Base-by-base conservation (phyloP, 73 alveolate species). In the Tetrahymena malaccensis region DNA sequence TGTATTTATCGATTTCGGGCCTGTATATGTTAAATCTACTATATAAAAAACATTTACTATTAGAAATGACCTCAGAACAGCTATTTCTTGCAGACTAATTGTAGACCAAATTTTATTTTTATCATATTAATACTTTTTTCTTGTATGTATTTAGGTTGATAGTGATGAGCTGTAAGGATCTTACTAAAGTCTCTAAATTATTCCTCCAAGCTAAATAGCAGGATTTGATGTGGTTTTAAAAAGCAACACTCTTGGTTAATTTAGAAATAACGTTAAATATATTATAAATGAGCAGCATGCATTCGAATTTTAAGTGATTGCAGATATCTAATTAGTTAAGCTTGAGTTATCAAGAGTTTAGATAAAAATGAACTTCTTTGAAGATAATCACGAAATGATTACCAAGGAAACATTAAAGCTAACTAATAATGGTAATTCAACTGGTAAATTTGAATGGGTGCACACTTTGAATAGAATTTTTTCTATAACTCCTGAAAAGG, bases 341-440 rank as follows among this genome's bases (percentile, higher is more conserved):
- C 97, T 98, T 9, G 98, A 98, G 70, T 94, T 98, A 85, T 95
- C 96, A 43, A 98, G 97, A 96, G 95, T 94, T 33, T 35, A 85
- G 19, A 93, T 98, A 84, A 98, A 98, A 93, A 98, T 98, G 96
- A 94, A 94, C 93, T 99, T 99, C 97, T 97, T 98, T 43, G 99
- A 99, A 95, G 99, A 99, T 89, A 98, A 96, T 93, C 98, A 97
- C 95, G 99, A 99, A 94, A 98, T 98, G 99, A 95, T 97, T 70
- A 96, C 99, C 85, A 84, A 98, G 16, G 99, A 99, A 97, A 98
- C 96, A 44, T 57, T 99, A 22, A 96, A 98, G 3, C 95, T 99
- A n/a, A 98, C 99, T 43, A 99, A 99, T 97, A 97, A 98, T 58
- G 99, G 99, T 1, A 99, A 98, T 98, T 99, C 99, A 35, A 94